Percentiles rank a stretch among this genome's conserved stretches.
Conservation (phyloP, 768 basidiomycete genomes). For the Mycena sanguinolenta region DNA sequence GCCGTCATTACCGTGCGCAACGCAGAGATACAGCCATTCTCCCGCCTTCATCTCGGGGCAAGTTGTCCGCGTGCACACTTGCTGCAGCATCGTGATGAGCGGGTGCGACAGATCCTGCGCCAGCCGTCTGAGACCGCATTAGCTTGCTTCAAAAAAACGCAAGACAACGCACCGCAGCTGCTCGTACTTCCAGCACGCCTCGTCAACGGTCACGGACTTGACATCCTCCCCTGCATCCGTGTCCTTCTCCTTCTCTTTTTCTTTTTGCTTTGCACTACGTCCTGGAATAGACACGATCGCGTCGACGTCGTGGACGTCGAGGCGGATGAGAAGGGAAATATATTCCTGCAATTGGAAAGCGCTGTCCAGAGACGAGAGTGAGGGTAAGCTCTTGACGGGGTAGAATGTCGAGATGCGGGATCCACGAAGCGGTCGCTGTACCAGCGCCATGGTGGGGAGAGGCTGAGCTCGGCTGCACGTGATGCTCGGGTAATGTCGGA, state of each 20-base stretch:
- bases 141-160: not conserved
- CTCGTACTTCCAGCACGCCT: slow-evolving; percentile 87
- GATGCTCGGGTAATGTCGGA: no score
- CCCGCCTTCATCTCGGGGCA: no score
- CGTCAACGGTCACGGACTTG: slow-evolving; percentile 72
- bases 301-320: slow-evolving; percentile 91
- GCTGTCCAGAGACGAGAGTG: slow-evolving; percentile 83
- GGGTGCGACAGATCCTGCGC: slow-evolving; percentile 91
- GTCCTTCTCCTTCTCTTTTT: slow-evolving; percentile 40
- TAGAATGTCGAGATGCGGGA: slow-evolving; percentile 86
- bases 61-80: slow-evolving; percentile 79
- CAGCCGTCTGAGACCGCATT: slow-evolving; percentile 69
- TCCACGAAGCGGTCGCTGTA: slow-evolving; percentile 71
- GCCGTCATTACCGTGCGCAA: slow-evolving; percentile 91
- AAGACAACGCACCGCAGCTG: slow-evolving; percentile 57
- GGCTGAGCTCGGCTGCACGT: no score
- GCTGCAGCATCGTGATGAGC: slow-evolving; percentile 86
- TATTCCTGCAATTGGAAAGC: slow-evolving; percentile 97
- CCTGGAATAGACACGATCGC: slow-evolving; percentile 81
- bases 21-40: slow-evolving; percentile 97
- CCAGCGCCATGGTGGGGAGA: slow-evolving; percentile 25
- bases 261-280: slow-evolving; percentile 44
- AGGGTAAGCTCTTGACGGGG: slow-evolving; percentile 78
- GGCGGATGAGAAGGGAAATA: slow-evolving; percentile 87
- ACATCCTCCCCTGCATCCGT: slow-evolving; percentile 52